Base-by-base conservation (phyloP, 1,139 yeast species). In the Yamadazyma atlantica region DNA sequence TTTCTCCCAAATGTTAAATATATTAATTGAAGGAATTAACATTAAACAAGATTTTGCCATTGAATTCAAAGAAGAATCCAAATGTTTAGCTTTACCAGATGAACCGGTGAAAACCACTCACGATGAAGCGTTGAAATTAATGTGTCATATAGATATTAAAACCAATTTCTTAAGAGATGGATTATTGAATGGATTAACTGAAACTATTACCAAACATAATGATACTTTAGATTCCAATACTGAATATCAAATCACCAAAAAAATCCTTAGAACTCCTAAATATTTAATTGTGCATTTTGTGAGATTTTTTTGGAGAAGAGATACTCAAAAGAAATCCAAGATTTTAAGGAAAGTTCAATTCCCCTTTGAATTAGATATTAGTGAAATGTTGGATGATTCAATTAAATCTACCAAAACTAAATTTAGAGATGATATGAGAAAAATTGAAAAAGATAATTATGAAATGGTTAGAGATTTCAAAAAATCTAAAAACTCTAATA, bases 231-330 rank as follows among this genome's bases (percentile, higher is more conserved):
- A 80, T 37, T 67, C 82, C 28, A 77, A 89, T 55, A 81, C 95
- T 11, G 73, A 75, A 23, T 90, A 83, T 60, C 80, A 81, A 50
- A 75, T 86, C 35, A 66, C 74, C 18, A 84, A 84, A 54, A 78
- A 75, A 39, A 84, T 92, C 42, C 77, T 85, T 1, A 80, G 88
- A 54, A 70, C 94, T 48, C 99, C 99, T 42, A 85, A 86, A 56
- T 85, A 84, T 56, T 71, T 92, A 51, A 86, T 94, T 11, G 88
- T 94, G 35, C 96, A 92, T 59, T 92, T 86, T 62, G 94, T 92
- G 49, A 77, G 99, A 54, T 92, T 92, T 60, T 92, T 81, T 62
- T 92, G 98, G 98, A 86, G 94, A 59, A 78, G 92, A 54, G 95
- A 92, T 43, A 86, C 95, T 7, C 82, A 80, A 49, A 86, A 85